Conservation (phyloP, 2,329 filamentous ascomycete genomes). For the Fusarium sp. region DNA sequence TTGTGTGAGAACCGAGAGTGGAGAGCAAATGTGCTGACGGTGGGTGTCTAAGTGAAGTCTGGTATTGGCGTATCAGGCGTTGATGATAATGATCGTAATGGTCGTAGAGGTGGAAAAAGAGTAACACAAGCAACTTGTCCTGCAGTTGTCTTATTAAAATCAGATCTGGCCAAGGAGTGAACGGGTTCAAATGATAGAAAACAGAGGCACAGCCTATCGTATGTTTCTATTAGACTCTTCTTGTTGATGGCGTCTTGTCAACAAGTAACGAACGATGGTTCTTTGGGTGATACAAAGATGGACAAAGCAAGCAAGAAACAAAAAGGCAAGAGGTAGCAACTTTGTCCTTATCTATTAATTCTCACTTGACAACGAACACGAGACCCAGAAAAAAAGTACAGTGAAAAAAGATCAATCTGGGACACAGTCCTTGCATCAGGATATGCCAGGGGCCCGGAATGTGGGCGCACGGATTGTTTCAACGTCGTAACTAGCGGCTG, state of each 20-base stretch:
- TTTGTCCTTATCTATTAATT: constrained; percentile 27
- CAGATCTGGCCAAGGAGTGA: constrained; percentile 25
- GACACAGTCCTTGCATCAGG: constrained; percentile 37
- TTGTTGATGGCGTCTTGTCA: constrained; percentile 7
- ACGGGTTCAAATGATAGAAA: constrained; percentile 17
- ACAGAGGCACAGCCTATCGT: constrained; percentile 46
- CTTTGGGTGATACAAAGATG: constrained; percentile 29
- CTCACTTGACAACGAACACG: neutral
- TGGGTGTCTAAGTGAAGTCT: neutral
- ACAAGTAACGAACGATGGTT: constrained; percentile 28
- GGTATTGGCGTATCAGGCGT: constrained; percentile 9
- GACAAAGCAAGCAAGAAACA: constrained; percentile 8
- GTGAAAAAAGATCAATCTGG: constrained; percentile 8
- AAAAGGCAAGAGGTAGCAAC: constrained; percentile 1
- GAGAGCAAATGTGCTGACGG: neutral
- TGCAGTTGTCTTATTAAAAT: constrained; percentile 35
- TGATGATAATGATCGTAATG: constrained; percentile 8
- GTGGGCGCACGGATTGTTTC: constrained; percentile 46
- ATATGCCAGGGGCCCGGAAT: constrained; percentile 33
- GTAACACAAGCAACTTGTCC: constrained; percentile 41
- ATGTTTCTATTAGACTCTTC: constrained; percentile 27
- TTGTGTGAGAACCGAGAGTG: constrained; percentile 11
- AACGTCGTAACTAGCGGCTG: constrained; percentile 43
- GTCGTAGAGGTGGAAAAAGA: neutral
- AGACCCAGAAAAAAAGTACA: constrained; percentile 25